Evolutionary conservation across 2,329 filamentous ascomycete genomes (phyloP).

Genomic region (Microdochium nivale): DNA sequence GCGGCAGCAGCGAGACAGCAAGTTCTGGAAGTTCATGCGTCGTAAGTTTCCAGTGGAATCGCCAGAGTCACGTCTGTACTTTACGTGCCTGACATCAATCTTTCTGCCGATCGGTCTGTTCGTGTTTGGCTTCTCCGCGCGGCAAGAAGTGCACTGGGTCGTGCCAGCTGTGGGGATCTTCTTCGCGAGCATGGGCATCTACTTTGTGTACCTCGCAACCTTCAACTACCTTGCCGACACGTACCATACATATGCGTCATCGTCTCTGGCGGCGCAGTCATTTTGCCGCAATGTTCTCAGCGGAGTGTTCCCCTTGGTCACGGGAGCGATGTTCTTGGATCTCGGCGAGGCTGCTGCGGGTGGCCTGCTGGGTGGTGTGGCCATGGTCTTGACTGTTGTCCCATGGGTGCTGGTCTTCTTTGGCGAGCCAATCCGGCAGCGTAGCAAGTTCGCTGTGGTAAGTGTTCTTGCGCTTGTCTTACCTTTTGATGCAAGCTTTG

Average conservation of each 20-base stretch:
- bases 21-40: slow-evolving; percentile 36
- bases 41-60: slow-evolving; percentile 38
- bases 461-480: slow-evolving; percentile 11
- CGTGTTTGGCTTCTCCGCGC: slow-evolving; percentile 68
- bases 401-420: slow-evolving; percentile 80
- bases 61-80: slow-evolving; percentile 76
- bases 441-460: slow-evolving; percentile 68
- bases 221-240: slow-evolving; percentile 92
- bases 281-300: slow-evolving; percentile 81
- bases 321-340: slow-evolving; percentile 61
- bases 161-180: slow-evolving; percentile 61
- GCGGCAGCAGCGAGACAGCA: slow-evolving; percentile 11
- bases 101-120: slow-evolving; percentile 75
- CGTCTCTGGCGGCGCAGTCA: slow-evolving; percentile 76
- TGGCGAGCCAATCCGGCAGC: slow-evolving; percentile 64
- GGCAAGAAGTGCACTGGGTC: slow-evolving; percentile 58
- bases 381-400: slow-evolving; percentile 61
- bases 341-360: slow-evolving; percentile 65
- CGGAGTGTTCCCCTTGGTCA: slow-evolving; percentile 73
- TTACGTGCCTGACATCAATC: slow-evolving; percentile 66
- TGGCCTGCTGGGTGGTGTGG: slow-evolving; percentile 68
- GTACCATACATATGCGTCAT: slow-evolving; percentile 78
- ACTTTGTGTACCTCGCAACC: slow-evolving; percentile 75
- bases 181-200: slow-evolving; percentile 77
- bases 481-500: not conserved